A percentile compares a stretch with the other conserved stretches of the same genome.
Evolutionary conservation across 108 stramenopile species (phyloP).

Genomic region (Fragilariopsis cylindrus): DNA sequence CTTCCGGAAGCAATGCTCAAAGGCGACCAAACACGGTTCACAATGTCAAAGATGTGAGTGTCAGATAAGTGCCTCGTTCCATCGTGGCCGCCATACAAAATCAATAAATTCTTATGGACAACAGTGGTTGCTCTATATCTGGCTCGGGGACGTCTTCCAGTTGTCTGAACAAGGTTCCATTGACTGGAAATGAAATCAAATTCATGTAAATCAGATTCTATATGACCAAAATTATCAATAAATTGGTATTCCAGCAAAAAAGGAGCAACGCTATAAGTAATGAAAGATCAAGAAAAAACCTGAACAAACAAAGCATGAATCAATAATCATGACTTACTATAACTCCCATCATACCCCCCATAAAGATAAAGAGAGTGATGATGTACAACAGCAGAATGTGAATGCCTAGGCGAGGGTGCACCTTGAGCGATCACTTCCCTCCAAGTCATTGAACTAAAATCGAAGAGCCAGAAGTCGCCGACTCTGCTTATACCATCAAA

Average conservation of each 20-base stretch:
- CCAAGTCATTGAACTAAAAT: constrained; percentile 84
- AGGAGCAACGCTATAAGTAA: not conserved
- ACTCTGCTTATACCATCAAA: constrained; percentile 90
- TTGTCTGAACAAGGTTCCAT: constrained; percentile 80
- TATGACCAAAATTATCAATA: not conserved
- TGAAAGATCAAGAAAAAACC: not conserved
- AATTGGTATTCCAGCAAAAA: not conserved
- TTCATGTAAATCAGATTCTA: constrained; percentile 79
- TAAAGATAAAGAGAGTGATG: constrained; percentile 83
- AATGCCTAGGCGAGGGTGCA: constrained; percentile 90
- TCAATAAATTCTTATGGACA: constrained; percentile 74
- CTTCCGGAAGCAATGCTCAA: constrained; percentile 67
- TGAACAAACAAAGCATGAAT: not conserved
- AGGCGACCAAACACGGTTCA: constrained; percentile 67
- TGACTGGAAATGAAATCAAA: constrained; percentile 70
- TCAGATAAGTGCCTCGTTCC: constrained; percentile 95
- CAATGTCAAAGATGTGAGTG: constrained; percentile 92
- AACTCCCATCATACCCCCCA: constrained; percentile 91
- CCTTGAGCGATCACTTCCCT: constrained; percentile 52
- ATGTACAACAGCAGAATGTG: constrained; percentile 92
- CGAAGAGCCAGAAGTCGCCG: constrained; percentile 89
- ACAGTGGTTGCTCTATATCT: constrained; percentile 95
- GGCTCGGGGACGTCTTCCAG: constrained; percentile 89
- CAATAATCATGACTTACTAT: constrained; percentile 47
- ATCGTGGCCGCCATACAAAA: constrained; percentile 94